These are phyloP conservation scores for Dictyostelium brefeldianum DNA, from an alignment of 78 protist species.

Conservation along the genomic window DNA sequence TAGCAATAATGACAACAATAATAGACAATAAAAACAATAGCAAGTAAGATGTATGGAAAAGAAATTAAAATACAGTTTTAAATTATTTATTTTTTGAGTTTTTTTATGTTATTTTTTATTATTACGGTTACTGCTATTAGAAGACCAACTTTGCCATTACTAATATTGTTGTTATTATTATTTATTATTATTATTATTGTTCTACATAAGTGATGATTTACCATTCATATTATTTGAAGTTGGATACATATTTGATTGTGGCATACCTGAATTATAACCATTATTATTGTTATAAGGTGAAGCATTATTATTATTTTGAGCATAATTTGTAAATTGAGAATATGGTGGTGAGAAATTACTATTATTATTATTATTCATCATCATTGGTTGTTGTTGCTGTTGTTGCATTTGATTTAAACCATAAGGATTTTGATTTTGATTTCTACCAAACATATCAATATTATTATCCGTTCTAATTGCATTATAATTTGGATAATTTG, in stretches of 20 bases:
- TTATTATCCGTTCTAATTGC: constrained; percentile 6
- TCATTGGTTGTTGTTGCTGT: constrained; percentile 2
- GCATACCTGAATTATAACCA: not conserved
- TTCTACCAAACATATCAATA: not conserved
- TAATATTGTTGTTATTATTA: not conserved
- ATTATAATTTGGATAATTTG: constrained; percentile 24
- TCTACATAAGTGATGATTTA: not conserved
- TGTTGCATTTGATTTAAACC: not conserved
- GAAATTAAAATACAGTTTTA: not conserved
- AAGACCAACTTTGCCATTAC: not conserved
- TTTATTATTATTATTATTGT: not conserved
- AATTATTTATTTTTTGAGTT: not conserved
- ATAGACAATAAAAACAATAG: not conserved
- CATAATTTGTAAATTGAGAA: constrained; percentile 18
- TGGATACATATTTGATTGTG: constrained; percentile 20
- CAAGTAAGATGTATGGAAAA: not conserved
- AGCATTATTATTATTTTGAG: not conserved
- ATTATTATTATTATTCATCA: not conserved
- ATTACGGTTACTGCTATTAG: not conserved
- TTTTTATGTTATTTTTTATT: not conserved
- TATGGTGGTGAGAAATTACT: not conserved
- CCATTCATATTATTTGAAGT: not conserved
- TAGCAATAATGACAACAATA: not conserved
- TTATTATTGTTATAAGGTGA: not conserved
- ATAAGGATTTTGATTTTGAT: not conserved